These are phyloP conservation scores for Xylariales sp. DNA, from an alignment of 2,329 filamentous ascomycete genomes.

Conservation along the genomic window DNA sequence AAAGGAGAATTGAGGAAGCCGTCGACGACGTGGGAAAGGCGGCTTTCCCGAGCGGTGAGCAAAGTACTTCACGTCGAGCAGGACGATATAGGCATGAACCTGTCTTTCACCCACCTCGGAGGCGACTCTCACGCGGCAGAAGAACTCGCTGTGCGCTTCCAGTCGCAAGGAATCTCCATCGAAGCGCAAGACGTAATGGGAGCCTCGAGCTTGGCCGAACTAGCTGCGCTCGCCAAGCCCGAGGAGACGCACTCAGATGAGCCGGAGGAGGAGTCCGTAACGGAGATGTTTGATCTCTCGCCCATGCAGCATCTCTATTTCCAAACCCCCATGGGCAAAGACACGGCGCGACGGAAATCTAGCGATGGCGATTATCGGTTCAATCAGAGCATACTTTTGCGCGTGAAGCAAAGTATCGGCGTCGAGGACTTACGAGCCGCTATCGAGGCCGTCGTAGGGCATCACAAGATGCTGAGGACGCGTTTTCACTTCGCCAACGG, in stretches of 20 bases:
- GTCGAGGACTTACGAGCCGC: conserved; percentile 61
- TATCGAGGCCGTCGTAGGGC: conserved; percentile 60
- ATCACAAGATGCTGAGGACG: conserved; percentile 64
- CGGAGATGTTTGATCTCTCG: conserved; percentile 59
- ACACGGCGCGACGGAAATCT: conserved; percentile 47
- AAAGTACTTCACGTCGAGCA: conserved; percentile 54
- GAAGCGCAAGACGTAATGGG: conserved; percentile 53
- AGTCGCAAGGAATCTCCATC: conserved; percentile 54
- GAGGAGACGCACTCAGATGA: conserved; percentile 48
- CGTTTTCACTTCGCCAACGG: conserved; percentile 55
- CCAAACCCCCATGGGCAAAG: conserved; percentile 57
- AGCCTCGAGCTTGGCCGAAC: conserved; percentile 53
- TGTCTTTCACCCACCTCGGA: conserved; percentile 55
- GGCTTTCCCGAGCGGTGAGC: conserved; percentile 54
- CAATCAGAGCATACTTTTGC: conserved; percentile 63
- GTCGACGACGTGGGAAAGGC: conserved; percentile 53
- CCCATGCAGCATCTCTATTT: conserved; percentile 68
- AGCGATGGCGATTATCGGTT: conserved; percentile 58
- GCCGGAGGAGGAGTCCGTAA: conserved; percentile 50
- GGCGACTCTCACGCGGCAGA: conserved; percentile 55
- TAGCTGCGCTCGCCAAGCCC: conserved; percentile 53
- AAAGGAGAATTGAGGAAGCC: conserved; percentile 53
- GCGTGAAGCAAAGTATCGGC: conserved; percentile 55
- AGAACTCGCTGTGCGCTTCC: conserved; percentile 54
- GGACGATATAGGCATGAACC: conserved; percentile 57